A percentile compares a stretch with the other conserved stretches of the same genome.
These are phyloP conservation scores for Mrakia blollopis DNA, from an alignment of 768 basidiomycete genomes.

Conservation along the genomic window DNA sequence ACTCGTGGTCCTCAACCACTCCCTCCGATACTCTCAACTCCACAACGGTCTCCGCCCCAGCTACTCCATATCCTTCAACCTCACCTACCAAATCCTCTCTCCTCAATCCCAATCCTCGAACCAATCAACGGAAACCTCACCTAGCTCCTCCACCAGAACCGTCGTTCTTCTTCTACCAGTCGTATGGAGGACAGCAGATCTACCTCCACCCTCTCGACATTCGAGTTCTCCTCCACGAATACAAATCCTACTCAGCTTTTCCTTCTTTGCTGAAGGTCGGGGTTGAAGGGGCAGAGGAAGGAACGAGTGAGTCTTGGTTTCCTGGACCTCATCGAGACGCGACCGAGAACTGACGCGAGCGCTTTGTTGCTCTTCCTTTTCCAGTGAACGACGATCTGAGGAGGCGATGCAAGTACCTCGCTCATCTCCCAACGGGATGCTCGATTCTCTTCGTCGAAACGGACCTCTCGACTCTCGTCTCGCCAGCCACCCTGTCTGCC, in stretches of 20 bases:
- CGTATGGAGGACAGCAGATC: constrained; percentile 79
- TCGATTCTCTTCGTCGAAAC: constrained; percentile 93
- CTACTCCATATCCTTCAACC: constrained; percentile 1
- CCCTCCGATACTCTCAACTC: constrained; percentile 24
- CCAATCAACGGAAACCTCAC: constrained; percentile 28
- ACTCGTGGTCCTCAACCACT: constrained; percentile 25
- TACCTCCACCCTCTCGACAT: constrained; percentile 96
- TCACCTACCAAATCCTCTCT: constrained; percentile 9
- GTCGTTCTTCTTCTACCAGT: constrained; percentile 94
- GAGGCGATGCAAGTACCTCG: constrained; percentile 91
- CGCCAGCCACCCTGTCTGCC: constrained; percentile 65
- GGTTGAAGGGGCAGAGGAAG: constrained; percentile 60
- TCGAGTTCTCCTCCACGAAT: constrained; percentile 81
- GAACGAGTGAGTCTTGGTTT: constrained; percentile 31
- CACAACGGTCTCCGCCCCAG: neutral
- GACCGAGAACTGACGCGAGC: neutral
- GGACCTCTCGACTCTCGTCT: constrained; percentile 72
- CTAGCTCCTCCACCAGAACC: constrained; percentile 60
- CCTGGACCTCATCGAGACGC: no score
- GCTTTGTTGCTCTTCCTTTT: no score
- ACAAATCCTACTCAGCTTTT: constrained; percentile 63
- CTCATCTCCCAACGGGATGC: constrained; percentile 81
- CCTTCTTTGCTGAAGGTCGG: constrained; percentile 73
- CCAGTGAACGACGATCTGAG: constrained; percentile 80
- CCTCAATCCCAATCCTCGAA: neutral